These are phyloP conservation scores for Grosmannia penicillata DNA, from an alignment of 2,329 filamentous ascomycete genomes.

Conservation along the genomic window DNA sequence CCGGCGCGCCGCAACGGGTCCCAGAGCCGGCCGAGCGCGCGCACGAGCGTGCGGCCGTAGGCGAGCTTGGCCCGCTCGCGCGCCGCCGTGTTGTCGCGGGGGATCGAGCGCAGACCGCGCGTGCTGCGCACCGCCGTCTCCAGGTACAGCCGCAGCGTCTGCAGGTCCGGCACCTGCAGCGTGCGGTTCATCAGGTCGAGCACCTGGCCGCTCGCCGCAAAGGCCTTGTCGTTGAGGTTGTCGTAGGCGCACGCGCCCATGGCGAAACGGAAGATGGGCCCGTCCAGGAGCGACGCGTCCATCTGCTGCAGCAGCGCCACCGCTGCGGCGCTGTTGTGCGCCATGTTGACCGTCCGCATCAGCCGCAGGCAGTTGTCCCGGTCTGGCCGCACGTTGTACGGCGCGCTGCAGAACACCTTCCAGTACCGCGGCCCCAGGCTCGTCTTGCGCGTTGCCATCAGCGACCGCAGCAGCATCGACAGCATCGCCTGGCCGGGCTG, in stretches of 20 bases:
- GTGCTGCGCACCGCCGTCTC: conserved; percentile 35
- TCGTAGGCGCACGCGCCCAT: conserved; percentile 63
- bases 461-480: conserved; percentile 51
- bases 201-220: conserved; percentile 49
- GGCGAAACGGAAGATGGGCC: conserved; percentile 53
- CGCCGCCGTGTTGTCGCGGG: conserved; percentile 15
- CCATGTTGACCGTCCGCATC: conserved; percentile 50
- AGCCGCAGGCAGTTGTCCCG: conserved; percentile 53
- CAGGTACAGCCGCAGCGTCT: conserved; percentile 39
- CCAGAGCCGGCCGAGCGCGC: conserved; percentile 36
- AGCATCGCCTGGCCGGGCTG: conserved; percentile 43
- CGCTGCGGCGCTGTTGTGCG: conserved; percentile 48
- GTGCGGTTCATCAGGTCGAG: conserved; percentile 45
- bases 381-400: conserved; percentile 55
- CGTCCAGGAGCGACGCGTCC: conserved; percentile 26
- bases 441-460: conserved; percentile 43
- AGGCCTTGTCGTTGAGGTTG: conserved; percentile 55
- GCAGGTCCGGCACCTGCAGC: conserved; percentile 31
- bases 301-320: conserved; percentile 43
- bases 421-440: conserved; percentile 63
- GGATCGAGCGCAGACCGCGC: no score
- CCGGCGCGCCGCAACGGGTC: conserved; percentile 24
- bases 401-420: conserved; percentile 48
- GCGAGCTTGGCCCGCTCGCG: conserved; percentile 23
- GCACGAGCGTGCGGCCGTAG: conserved; percentile 34